Percentiles rank a stretch among this genome's conserved stretches.
Conservation (phyloP, 1,284 basidiomycete genomes). For the Volvariella volvacea region DNA sequence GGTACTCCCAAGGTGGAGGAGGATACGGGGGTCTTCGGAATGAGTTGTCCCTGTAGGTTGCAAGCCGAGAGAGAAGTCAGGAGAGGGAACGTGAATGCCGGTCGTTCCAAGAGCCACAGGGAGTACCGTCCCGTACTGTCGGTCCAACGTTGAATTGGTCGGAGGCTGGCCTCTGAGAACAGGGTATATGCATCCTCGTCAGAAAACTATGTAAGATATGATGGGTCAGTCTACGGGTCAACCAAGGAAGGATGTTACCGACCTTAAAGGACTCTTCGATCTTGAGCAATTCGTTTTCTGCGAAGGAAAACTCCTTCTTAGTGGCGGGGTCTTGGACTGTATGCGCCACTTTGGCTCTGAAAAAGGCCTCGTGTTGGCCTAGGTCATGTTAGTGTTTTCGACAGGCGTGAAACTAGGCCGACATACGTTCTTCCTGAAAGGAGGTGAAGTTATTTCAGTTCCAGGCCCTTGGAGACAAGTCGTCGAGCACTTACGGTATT, state of each 20-base stretch:
- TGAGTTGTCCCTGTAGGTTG: slow-evolving; percentile 15
- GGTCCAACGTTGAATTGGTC: slow-evolving; percentile 84
- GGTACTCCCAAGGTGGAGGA: slow-evolving; percentile 63
- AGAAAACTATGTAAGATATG: slow-evolving; percentile 63
- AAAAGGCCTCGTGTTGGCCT: slow-evolving; percentile 89
- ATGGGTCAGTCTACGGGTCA: slow-evolving; percentile 2
- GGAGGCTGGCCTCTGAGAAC: slow-evolving; percentile 75
- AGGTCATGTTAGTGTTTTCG: slow-evolving; percentile 1
- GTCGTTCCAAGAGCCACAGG: slow-evolving; percentile 88
- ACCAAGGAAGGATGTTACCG: neutral
- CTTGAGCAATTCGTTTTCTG: slow-evolving; percentile 72
- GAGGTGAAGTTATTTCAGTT: neutral
- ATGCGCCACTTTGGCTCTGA: slow-evolving; percentile 64
- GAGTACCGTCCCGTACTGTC: slow-evolving; percentile 74
- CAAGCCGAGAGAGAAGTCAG: slow-evolving; percentile 28
- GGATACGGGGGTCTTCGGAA: slow-evolving; percentile 17
- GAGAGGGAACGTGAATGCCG: slow-evolving; percentile 70
- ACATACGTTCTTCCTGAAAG: slow-evolving; percentile 22
- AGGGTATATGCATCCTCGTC: slow-evolving; percentile 66
- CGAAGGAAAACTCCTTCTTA: slow-evolving; percentile 42
- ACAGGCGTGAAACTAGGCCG: neutral
- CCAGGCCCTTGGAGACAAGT: too few species aligned
- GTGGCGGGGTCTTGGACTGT: slow-evolving; percentile 47
- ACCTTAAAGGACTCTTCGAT: slow-evolving; percentile 91
- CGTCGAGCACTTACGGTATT: slow-evolving; percentile 71